Conservation (phyloP, 305 asterid genomes). For the Fraxinus dipetala region DNA sequence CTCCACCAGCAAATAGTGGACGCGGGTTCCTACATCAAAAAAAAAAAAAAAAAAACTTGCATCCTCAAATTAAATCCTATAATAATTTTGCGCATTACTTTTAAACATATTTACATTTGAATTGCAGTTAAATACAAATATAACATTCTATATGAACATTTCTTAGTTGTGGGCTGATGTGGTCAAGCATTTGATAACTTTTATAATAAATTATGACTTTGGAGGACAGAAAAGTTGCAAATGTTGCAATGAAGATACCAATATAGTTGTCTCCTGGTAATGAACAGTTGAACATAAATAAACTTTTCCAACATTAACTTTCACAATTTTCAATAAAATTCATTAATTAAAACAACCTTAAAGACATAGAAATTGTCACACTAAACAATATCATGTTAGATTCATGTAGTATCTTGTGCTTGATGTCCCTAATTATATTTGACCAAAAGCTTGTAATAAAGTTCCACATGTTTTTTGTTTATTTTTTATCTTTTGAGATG, state of each 20-base stretch:
- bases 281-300: not conserved
- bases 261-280: slow-evolving; percentile 25
- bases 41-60: too few species aligned
- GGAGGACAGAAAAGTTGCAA: slow-evolving; percentile 23
- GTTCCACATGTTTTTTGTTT: not conserved
- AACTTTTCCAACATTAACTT: slow-evolving; percentile 13
- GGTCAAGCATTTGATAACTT: too few species aligned
- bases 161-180: too few species aligned
- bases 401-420: not conserved
- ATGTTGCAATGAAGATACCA: slow-evolving; percentile 16
- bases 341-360: not conserved
- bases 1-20: too few species aligned
- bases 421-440: not conserved
- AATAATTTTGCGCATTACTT: not conserved
- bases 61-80: too few species aligned
- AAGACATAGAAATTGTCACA: not conserved
- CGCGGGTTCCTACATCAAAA: too few species aligned
- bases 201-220: not conserved
- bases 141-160: too few species aligned
- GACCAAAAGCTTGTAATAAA: not conserved
- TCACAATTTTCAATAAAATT: slow-evolving; percentile 16
- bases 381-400: not conserved
- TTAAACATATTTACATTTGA: not conserved
- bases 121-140: not conserved
- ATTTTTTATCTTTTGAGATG: not conserved